Evolutionary conservation across 495 filamentous ascomycete genomes (phyloP).

Genomic region (Evernia prunastri): DNA sequence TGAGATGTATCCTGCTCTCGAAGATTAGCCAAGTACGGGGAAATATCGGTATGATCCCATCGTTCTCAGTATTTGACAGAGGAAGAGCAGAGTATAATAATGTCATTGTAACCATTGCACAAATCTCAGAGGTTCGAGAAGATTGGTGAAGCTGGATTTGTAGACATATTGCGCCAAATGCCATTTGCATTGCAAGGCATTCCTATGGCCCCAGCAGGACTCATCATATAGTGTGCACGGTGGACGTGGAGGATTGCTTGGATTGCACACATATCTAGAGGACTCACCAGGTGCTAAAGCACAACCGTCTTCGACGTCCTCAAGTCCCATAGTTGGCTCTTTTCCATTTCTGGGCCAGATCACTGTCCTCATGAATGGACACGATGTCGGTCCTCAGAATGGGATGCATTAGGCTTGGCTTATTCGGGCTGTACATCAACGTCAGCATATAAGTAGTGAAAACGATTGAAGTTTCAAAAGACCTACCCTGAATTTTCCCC

Average conservation of each 20-base stretch:
- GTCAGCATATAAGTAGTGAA: slow-evolving; percentile 18
- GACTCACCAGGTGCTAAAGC: not conserved
- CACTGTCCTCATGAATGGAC: too few species aligned
- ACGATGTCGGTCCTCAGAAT: not conserved
- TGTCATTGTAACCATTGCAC: not conserved
- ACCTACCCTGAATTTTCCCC: slow-evolving; percentile 45
- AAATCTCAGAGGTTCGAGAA: slow-evolving; percentile 41
- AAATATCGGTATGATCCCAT: not conserved
- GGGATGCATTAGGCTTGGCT: not conserved
- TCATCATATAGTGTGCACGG: slow-evolving; percentile 37
- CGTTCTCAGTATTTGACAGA: not conserved
- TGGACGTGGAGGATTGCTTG: not conserved
- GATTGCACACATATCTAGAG: not conserved
- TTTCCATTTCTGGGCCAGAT: not conserved
- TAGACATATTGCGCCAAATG: slow-evolving; percentile 39
- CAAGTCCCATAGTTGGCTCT: not conserved
- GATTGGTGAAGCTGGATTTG: slow-evolving; percentile 47
- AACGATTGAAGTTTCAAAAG: not conserved
- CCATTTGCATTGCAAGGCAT: slow-evolving; percentile 24
- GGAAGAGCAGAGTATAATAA: not conserved
- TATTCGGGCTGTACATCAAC: slow-evolving; percentile 39
- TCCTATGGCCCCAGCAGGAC: slow-evolving; percentile 53
- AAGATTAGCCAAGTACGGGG: not conserved
- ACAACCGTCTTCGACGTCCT: not conserved
- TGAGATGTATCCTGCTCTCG: not conserved